Base-by-base conservation (phyloP, 768 basidiomycete species). In the Russula lepida region DNA sequence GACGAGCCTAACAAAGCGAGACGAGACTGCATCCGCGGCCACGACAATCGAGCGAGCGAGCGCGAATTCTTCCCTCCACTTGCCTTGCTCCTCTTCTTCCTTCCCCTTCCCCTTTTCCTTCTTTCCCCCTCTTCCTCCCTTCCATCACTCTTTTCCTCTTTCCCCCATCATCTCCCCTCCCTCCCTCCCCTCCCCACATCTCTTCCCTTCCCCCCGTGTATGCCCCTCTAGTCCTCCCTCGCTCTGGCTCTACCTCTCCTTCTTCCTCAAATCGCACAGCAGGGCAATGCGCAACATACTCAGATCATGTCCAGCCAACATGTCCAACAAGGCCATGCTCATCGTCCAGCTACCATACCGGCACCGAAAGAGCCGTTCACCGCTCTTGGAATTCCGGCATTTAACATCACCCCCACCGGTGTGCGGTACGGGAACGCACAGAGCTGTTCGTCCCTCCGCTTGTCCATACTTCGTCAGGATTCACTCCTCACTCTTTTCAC, bases 351-450 rank as follows among this genome's bases (percentile, higher is more conserved):
- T 50, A 52, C 52, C 15, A 19, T 54, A 48, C 49, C 68, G 62
- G 59, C 68, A 49, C 21, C 65, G 56, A 86, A 83, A 74, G 82
- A 86, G 60, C 81, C 83, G 64, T 77, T 89, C 73, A 77, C 75
- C 60, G 85, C 90, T 65, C 73, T 81, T 67, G 90, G 84, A 48
- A 82, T 91, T 58, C 90, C 90, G 67, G 84, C 90, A 60, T 84
- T 91, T 68, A 77, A 85, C 57, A 84, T 91, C 67, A 78, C 83
- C 65, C 77, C 84, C 72, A 81, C 84, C 70, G 79, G 77, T 59
- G 84, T 92, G 66, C 74, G 84, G 68, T 86, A 92, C 68, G 90
- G 90, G 68, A 80, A 81, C 39, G 58, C 69, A n/a, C 41, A 65
- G 49, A 64, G 60, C 27, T 56, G 54, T 65, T 21, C 53, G 59